Evolutionary conservation across 169 alveolate genomes (phyloP).

Genomic region (Neospora caninum): DNA sequence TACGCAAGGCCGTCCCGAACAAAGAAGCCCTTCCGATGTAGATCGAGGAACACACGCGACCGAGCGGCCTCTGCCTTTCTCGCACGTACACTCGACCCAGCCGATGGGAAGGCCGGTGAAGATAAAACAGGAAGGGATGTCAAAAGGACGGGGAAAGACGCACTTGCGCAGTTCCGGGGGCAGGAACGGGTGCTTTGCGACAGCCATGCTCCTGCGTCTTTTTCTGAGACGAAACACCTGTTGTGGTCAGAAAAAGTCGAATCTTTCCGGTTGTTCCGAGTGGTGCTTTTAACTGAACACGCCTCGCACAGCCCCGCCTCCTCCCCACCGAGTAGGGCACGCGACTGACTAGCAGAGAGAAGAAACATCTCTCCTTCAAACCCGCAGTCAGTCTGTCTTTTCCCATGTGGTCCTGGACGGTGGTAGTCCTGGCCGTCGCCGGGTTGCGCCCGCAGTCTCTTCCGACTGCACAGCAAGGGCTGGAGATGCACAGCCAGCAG

Average conservation of each 20-base stretch:
- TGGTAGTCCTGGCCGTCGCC: too few species aligned
- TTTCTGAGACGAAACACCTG: not conserved
- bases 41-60: not conserved
- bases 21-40: not conserved
- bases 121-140: not conserved
- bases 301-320: not conserved
- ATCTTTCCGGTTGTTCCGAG: too few species aligned
- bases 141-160: not conserved
- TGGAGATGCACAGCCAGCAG: not conserved
- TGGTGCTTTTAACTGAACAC: not conserved
- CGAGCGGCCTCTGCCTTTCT: not conserved
- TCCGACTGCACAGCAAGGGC: not conserved
- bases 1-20: conserved; percentile 28
- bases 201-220: not conserved
- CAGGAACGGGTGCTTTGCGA: not conserved
- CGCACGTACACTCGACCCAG: not conserved
- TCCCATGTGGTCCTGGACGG: too few species aligned
- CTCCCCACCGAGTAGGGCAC: not conserved
- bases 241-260: too few species aligned
- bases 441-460: not conserved
- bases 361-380: not conserved
- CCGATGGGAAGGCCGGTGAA: not conserved
- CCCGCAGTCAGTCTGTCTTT: not conserved
- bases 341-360: not conserved
- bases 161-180: not conserved